phyloP scores from a whole-genome alignment of 2,329 filamentous ascomycete genomes.

The Aspergillus sp. region DNA sequence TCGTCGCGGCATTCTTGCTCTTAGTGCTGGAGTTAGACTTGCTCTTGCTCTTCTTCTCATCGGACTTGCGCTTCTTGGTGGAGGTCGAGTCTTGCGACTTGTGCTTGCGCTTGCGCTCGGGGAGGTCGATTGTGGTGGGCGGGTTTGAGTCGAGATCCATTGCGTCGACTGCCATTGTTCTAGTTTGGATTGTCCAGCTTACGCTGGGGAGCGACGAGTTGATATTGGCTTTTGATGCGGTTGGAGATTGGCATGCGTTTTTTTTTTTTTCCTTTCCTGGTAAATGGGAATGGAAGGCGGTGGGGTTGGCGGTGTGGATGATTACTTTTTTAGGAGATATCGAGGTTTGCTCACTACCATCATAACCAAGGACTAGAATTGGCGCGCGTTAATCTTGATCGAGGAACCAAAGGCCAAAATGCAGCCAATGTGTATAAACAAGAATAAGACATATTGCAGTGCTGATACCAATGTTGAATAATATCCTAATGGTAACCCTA shows the following conservation, averaged over 20 bases:
- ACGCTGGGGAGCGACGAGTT: constrained; percentile 6
- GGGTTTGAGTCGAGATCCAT: constrained; percentile 33
- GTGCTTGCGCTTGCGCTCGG: constrained; percentile 38
- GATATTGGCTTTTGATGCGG: constrained; percentile 2
- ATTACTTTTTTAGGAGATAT: no score
- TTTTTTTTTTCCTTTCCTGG: constrained; percentile 19
- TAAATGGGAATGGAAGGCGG: constrained; percentile 20
- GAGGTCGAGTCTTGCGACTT: constrained; percentile 41
- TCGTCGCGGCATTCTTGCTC: constrained; percentile 23
- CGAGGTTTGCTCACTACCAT: no score
- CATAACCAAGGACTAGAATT: no score
- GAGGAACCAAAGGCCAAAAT: no score
- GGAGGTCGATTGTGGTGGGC: constrained; percentile 11
- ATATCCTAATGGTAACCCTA: no score
- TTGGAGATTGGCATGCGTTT: constrained; percentile 5
- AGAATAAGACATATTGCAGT: no score
- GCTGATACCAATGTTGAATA: no score
- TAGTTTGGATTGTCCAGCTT: neutral
- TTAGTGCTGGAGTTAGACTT: constrained; percentile 30
- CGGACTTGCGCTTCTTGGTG: constrained; percentile 38
- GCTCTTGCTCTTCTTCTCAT: constrained; percentile 25
- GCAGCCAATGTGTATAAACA: no score
- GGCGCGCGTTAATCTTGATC: no score
- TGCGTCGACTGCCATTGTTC: constrained; percentile 31
- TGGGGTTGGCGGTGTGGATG: constrained; percentile 17